Evolutionary conservation across 257 asterid genomes (phyloP).

Genomic region (Haberlea rhodopensis): DNA sequence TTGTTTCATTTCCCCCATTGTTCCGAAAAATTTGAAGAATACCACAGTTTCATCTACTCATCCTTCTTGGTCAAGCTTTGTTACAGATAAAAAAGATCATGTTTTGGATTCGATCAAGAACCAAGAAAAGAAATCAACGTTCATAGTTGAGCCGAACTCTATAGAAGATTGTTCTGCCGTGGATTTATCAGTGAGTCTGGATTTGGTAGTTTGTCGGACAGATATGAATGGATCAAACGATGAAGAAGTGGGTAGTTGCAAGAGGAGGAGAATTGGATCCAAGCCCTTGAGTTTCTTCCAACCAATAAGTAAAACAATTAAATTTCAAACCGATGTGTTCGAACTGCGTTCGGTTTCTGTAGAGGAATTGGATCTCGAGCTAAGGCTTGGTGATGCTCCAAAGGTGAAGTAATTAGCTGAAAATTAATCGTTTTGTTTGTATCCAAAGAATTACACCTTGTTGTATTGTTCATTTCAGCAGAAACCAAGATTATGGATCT

Average conservation of each 20-base stretch:
- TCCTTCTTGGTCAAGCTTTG: constrained; percentile 54
- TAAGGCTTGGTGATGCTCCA: constrained; percentile 83
- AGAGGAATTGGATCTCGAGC: constrained; percentile 88
- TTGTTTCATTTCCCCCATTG: constrained; percentile 34
- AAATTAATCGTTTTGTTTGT: constrained; percentile 2
- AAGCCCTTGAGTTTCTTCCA: constrained; percentile 32
- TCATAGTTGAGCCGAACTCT: constrained; percentile 20
- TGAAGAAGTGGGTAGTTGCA: constrained; percentile 44
- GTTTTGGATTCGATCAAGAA: constrained; percentile 30
- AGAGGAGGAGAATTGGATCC: constrained; percentile 57
- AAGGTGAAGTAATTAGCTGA: constrained; percentile 44
- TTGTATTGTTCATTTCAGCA: constrained; percentile 27
- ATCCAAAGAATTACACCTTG: neutral
- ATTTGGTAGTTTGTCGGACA: constrained; percentile 34
- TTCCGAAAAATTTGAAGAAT: constrained; percentile 25
- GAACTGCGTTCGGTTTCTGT: constrained; percentile 29
- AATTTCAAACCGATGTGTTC: constrained; percentile 31
- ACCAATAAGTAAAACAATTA: constrained; percentile 35
- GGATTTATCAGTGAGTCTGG: constrained; percentile 34
- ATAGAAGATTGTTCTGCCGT: constrained; percentile 35
- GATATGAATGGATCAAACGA: constrained; percentile 28
- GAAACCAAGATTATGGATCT: neutral
- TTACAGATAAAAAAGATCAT: constrained; percentile 32
- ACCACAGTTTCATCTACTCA: constrained; percentile 20
- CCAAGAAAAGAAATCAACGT: constrained; percentile 30